Base-by-base conservation (phyloP, 2,329 filamentous ascomycete genomes). In the Botryotinia globosa region DNA sequence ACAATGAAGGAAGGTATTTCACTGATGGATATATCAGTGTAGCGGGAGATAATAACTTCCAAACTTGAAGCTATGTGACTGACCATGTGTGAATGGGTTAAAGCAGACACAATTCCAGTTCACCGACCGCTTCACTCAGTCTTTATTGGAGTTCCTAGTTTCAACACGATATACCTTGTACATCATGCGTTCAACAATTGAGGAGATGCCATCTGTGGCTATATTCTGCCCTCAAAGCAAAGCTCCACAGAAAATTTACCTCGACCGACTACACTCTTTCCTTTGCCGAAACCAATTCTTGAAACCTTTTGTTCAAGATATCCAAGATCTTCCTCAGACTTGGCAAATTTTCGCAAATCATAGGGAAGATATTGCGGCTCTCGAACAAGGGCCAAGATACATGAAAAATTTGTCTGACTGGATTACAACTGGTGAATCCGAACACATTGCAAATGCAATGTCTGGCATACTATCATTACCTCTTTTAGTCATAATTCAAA, bases 381-480 rank as follows among this genome's bases (percentile, higher is more conserved):
- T 68, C 12, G 18, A 8, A 32, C 66, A 68, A 34, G 66, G 48
- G 18, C 66, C 66, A n/a, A 51, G 54, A 37, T 44, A 56, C 42
- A 58, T 68, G 62, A 51, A 34, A 32, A 39, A 44, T 9, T 58
- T 58, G 37, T 58, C 66, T 29, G 18, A 68, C 22, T 68, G 66
- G 66, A 58, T 58, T 9, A 58, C 18, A 39, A 37, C 29, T 10
- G 56, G 54, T 25, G 51, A 42, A 58, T 61, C 63, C 1, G 48
- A 48, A 18, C 61, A 22, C 3, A 32, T 61, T 18, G 51, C 71
- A n/a, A 58, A 58, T 16, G 51, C 42, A 34, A 69, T 42, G 32
- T 74, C 73, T 7, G 65, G 70, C 18, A 74, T 73, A 44, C 20
- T 74, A 22, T 59, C 73, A 22, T 66, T 70, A 20, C 68, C 68